Evolutionary conservation across 2,329 filamentous ascomycete species (phyloP), one percentile per base, ranked within the genome.

Genomic region (Scytalidium lignicola): DNA sequence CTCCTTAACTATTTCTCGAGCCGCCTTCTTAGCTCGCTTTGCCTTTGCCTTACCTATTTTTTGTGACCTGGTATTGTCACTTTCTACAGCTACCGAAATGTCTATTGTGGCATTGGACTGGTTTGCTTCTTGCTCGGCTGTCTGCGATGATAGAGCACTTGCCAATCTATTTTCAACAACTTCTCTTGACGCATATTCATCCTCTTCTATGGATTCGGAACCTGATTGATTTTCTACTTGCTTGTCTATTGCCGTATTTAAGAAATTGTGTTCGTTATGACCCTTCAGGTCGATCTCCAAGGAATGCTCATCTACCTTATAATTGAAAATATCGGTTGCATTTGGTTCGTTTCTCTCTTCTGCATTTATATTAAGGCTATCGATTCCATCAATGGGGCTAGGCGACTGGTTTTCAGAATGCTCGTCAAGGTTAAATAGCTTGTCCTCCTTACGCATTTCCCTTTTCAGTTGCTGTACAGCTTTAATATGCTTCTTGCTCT

Each of bases 401-500:
- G 44, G n/a, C 10, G 45, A 19, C 12, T 6, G 21, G 21, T 43
- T 47, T 23, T 22, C 26, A 32, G 40, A 43, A 13, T 50, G 54
- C 1, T 59, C 53, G 46, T 70, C 65, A 3, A 85, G 62, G 40
- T 78, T 68, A 8, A 90, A 66, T 44, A 82, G 74, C 43, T 74
- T 73, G 59, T 91, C 86, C 61, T 99, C 88, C 58, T 85, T 83
- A 58, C 78, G 80, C 90, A 99, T 95, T 65, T 93, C 85, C 60
- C 81, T 78, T 60, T 82, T 83, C 37, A 99, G 69, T 52, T 90
- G 80, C 57, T 91, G 85, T 6, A 96, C 78, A 2, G 90, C 86
- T 65, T 96, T 97, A 53, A 85, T 69, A 62, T 99, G 93, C 69
- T 97, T 99, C 67, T 96, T 99, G 74, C 92, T 97, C 70, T 86